These are phyloP conservation scores for Pachyrhizus erosus DNA, from an alignment of 306 rosid species.

Conservation along the genomic window DNA sequence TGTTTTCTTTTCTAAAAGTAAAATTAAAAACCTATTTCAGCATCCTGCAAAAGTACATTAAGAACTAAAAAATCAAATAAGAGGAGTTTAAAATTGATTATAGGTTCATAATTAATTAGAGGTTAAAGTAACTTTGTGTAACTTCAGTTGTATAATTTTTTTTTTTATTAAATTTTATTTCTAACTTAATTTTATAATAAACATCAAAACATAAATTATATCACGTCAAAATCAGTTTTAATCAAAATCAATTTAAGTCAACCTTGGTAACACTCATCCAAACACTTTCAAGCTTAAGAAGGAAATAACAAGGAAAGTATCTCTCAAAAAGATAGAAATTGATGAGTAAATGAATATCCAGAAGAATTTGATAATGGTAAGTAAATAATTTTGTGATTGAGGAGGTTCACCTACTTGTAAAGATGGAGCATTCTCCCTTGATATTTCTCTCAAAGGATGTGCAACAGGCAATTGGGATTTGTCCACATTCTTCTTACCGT, in stretches of 20 bases:
- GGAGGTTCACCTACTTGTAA: slow-evolving; percentile 45
- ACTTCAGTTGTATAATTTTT: too few species aligned
- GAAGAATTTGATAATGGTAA: neutral
- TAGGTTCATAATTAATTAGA: too few species aligned
- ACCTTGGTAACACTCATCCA: too few species aligned
- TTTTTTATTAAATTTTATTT: too few species aligned
- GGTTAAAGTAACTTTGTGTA: too few species aligned
- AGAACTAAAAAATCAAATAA: slow-evolving; percentile 5
- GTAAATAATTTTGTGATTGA: slow-evolving; percentile 15
- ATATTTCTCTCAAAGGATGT: slow-evolving; percentile 32
- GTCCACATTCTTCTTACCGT: slow-evolving; percentile 43
- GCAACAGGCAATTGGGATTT: slow-evolving; percentile 38
- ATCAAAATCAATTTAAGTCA: too few species aligned
- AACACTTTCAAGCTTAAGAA: slow-evolving; percentile 25
- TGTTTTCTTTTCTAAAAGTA: neutral
- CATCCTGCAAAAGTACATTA: neutral
- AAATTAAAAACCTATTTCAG: neutral
- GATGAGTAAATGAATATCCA: slow-evolving; percentile 11
- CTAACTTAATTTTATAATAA: too few species aligned
- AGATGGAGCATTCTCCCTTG: slow-evolving; percentile 44
- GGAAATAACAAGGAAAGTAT: neutral
- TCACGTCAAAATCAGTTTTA: too few species aligned
- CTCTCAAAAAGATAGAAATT: neutral
- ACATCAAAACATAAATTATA: too few species aligned
- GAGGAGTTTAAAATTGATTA: too few species aligned